Conservation (phyloP, 2,329 filamentous ascomycete genomes). For the Neoarthrinium moseri region DNA sequence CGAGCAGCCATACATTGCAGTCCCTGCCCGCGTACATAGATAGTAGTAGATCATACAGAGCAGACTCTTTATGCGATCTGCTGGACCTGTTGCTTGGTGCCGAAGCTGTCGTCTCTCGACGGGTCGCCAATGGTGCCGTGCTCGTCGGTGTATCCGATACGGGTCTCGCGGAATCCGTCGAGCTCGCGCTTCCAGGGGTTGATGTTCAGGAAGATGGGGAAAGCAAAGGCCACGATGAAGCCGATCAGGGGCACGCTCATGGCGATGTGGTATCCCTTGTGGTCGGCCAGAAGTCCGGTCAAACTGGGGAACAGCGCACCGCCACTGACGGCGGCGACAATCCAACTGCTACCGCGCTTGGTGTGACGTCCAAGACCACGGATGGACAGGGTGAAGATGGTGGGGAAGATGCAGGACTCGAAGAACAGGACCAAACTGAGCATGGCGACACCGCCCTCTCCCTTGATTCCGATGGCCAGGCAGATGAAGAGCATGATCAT, state of each 20-base stretch:
- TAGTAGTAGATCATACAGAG: too few species aligned
- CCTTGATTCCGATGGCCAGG: conserved; percentile 8
- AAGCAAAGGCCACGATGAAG: conserved; percentile 5
- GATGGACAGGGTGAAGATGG: conserved; percentile 8
- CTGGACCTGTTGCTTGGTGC: not conserved
- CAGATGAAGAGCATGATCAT: conserved; percentile 9
- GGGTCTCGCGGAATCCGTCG: conserved; percentile 8
- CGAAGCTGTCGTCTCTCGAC: conserved; percentile 2
- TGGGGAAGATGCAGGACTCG: conserved; percentile 9
- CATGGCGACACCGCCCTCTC: conserved; percentile 7
- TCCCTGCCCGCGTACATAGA: too few species aligned
- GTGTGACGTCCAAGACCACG: conserved; percentile 7
- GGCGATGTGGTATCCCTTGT: conserved; percentile 6
- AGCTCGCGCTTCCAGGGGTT: conserved; percentile 9
- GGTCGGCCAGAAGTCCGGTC: conserved; percentile 7
- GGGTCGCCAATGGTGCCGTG: conserved; percentile 3
- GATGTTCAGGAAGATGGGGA: conserved; percentile 9
- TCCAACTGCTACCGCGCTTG: conserved; percentile 7
- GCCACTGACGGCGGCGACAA: conserved; percentile 3
- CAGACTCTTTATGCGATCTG: not conserved
- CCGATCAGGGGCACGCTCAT: conserved; percentile 5
- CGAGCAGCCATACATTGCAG: too few species aligned
- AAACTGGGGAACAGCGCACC: conserved; percentile 7
- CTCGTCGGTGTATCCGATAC: conserved; percentile 7
- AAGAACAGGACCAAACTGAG: conserved; percentile 9